Evolutionary conservation across 345 rosid genomes (phyloP).

Genomic region (Camelina sativa): DNA sequence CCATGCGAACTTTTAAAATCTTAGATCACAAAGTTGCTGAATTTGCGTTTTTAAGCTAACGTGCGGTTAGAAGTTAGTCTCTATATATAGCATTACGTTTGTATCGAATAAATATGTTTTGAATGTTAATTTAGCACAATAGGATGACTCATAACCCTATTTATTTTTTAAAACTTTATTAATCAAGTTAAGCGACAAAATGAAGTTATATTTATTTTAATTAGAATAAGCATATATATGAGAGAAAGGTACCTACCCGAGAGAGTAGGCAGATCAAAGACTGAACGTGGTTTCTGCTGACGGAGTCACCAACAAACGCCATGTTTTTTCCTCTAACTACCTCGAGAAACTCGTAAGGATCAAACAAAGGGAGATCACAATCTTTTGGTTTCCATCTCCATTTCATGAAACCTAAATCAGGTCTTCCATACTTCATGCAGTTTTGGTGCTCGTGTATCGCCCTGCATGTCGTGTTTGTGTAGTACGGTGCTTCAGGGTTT

Average conservation of each 20-base stretch:
- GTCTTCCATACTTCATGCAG: constrained; percentile 84
- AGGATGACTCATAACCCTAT: too few species aligned
- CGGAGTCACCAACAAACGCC: constrained; percentile 89
- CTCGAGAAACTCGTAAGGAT: constrained; percentile 75
- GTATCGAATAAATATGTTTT: too few species aligned
- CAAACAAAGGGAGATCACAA: constrained; percentile 71
- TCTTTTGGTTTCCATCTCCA: constrained; percentile 91
- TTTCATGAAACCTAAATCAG: constrained; percentile 68
- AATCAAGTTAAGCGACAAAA: background rate
- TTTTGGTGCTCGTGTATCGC: constrained; percentile 91
- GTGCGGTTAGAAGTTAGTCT: too few species aligned
- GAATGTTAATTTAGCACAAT: too few species aligned
- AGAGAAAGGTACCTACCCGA: background rate
- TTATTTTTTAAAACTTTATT: too few species aligned
- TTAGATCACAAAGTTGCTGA: too few species aligned
- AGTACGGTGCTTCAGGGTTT: constrained; percentile 69
- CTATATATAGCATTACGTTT: too few species aligned
- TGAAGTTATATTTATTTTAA: background rate
- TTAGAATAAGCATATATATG: background rate
- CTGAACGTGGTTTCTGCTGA: constrained; percentile 86
- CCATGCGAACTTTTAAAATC: too few species aligned
- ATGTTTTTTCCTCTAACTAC: constrained; percentile 67
- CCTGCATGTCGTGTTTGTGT: constrained; percentile 79
- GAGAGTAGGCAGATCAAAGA: constrained; percentile 82
- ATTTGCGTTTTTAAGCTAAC: too few species aligned